Percentiles rank a stretch among this genome's conserved stretches.
Conservation (phyloP, 2,329 filamentous ascomycete genomes). For the Fusarium cicatricum region DNA sequence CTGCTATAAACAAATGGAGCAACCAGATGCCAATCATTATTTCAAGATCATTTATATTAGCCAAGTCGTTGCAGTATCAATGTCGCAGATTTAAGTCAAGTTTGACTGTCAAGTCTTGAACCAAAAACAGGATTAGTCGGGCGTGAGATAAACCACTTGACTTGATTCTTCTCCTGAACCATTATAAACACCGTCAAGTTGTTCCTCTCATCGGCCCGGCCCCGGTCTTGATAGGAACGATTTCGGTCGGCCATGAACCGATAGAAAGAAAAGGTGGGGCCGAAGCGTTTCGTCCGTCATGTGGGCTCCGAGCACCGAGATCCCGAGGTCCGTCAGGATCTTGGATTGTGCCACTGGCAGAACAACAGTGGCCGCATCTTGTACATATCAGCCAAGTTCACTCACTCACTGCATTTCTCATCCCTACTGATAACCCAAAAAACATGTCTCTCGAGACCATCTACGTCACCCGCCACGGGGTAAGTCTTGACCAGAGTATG, state of each 20-base stretch:
- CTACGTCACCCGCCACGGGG: slow-evolving; percentile 78
- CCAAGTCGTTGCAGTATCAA: no score
- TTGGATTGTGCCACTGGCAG: neutral
- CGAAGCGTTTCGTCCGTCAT: slow-evolving; percentile 16
- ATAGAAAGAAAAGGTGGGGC: slow-evolving; percentile 17
- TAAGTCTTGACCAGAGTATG: slow-evolving; percentile 54
- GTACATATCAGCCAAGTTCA: neutral
- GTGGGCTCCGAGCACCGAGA: slow-evolving; percentile 30
- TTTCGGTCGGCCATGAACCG: neutral
- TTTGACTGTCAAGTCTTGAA: no score
- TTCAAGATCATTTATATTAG: no score
- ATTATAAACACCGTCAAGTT: no score
- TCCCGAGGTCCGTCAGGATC: slow-evolving; percentile 23
- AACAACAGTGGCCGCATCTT: neutral
- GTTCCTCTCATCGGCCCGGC: no score
- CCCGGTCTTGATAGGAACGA: no score
- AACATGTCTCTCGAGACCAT: slow-evolving; percentile 74
- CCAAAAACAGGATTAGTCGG: no score
- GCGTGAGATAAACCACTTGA: no score
- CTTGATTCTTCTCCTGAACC: no score
- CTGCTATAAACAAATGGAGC: no score
- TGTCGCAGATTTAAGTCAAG: no score
- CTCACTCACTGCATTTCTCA: neutral
- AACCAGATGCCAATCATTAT: no score
- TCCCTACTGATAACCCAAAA: neutral